Percentiles rank a stretch among this genome's conserved stretches.
Evolutionary conservation across 108 stramenopile genomes (phyloP).

Genomic region (Cyclotella baltica): DNA sequence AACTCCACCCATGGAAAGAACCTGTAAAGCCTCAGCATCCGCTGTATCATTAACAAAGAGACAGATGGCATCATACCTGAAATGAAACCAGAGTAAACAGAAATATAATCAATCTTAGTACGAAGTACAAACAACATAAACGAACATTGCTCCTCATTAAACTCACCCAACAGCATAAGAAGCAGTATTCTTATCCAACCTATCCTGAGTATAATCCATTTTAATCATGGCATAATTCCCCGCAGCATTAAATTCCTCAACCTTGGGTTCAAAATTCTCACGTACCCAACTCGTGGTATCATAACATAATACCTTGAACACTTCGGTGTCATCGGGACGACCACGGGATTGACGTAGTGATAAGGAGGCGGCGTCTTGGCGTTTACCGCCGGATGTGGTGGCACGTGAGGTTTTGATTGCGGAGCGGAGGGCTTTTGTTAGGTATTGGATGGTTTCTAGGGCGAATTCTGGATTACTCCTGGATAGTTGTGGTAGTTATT

Average conservation of each 20-base stretch:
- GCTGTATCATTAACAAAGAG: conserved; percentile 86
- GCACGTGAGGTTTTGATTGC: conserved; percentile 5
- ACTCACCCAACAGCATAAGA: conserved; percentile 55
- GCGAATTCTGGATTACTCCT: conserved; percentile 41
- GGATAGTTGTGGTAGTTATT: too few species aligned
- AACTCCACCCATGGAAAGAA: conserved; percentile 67
- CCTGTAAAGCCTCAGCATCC: conserved; percentile 54
- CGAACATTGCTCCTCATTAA: neutral
- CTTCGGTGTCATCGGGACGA: neutral
- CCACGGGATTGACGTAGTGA: neutral
- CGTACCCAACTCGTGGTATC: conserved; percentile 70
- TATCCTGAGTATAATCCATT: conserved; percentile 71
- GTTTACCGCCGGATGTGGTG: conserved; percentile 1
- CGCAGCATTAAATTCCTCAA: conserved; percentile 51
- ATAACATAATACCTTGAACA: conserved; percentile 65
- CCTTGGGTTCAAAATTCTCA: conserved; percentile 56
- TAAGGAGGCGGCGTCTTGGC: neutral
- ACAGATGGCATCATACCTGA: conserved; percentile 70
- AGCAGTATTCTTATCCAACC: conserved; percentile 53
- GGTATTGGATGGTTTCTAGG: conserved; percentile 38
- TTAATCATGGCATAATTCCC: conserved; percentile 45
- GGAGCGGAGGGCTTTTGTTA: conserved; percentile 35
- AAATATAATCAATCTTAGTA: too few species aligned
- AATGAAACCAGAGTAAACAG: too few species aligned
- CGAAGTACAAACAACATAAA: too few species aligned